Evolutionary conservation across 495 filamentous ascomycete genomes (phyloP).

Genomic region (Lasiosphaeriaceae sp.): DNA sequence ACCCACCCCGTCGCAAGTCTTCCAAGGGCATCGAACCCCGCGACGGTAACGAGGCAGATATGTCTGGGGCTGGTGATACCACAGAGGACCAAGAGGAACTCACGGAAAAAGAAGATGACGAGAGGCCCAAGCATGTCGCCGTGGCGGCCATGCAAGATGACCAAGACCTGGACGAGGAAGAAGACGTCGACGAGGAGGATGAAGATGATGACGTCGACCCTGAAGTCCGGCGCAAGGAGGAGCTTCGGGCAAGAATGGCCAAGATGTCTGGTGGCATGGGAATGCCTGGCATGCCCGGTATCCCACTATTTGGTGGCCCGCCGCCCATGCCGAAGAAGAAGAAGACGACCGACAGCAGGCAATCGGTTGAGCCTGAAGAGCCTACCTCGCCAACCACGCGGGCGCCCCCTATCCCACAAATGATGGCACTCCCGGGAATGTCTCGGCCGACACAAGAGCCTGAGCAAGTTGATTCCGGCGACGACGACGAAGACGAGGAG

Average conservation of each 20-base stretch:
- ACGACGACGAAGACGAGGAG: constrained; percentile 32
- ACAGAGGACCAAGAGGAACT: constrained; percentile 76
- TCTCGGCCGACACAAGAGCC: constrained; percentile 32
- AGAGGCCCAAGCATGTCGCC: constrained; percentile 37
- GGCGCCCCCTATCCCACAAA: constrained; percentile 65
- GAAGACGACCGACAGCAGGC: constrained; percentile 46
- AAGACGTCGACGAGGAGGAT: constrained; percentile 61
- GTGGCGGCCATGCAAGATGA: constrained; percentile 34
- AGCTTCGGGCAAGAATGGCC: constrained; percentile 90
- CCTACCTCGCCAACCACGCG: constrained; percentile 40
- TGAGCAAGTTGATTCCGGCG: constrained; percentile 29
- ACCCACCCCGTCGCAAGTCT: constrained; percentile 48
- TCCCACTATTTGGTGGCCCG: constrained; percentile 66
- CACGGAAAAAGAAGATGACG: constrained; percentile 72
- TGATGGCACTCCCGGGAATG: constrained; percentile 76
- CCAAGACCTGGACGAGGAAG: constrained; percentile 45
- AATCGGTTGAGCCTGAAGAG: constrained; percentile 46
- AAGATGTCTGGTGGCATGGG: constrained; percentile 99
- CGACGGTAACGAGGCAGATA: constrained; percentile 86
- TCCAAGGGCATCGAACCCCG: constrained; percentile 49
- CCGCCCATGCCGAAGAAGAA: constrained; percentile 61
- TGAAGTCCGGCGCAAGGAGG: constrained; percentile 79
- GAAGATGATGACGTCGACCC: constrained; percentile 90
- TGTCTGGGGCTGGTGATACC: constrained; percentile 80
- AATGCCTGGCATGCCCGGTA: constrained; percentile 90